Evolutionary conservation across 2,329 filamentous ascomycete genomes (phyloP), one percentile per base, ranked within the genome.

Genomic region (Chaetomium sp.): DNA sequence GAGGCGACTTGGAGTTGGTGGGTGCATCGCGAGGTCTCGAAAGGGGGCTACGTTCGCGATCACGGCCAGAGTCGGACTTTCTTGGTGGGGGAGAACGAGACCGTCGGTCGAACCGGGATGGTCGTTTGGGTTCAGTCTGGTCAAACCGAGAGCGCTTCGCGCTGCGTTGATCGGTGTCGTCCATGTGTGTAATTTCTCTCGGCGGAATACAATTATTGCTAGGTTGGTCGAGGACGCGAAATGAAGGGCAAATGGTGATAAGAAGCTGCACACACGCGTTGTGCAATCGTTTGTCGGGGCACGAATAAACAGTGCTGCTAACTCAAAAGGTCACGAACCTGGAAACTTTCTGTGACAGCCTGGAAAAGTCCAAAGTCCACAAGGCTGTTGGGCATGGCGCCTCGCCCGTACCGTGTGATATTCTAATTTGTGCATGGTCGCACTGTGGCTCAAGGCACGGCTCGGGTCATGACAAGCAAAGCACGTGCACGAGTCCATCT

Each of bases 71-170:
- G 67, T 96, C 91, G 29, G 87, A 82, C 71, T 88, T 86, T 73
- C 87, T 84, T 29, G 83, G 78, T 29, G 87, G 85, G 25, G 93
- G 93, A 35, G 93, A 97, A 70, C 92, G 90, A 65, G 95, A 98
- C 72, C 95, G 90, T 72, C 93, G 88, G 79, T 97, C 94, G 78
- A 97, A 97, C 75, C 93, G 87, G 57, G 93, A 96, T 51, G 88
- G 84, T 73, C 88, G 87, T 74, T 95, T 92, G 6, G 91, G 88
- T 75, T 94, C 92, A 55, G 88, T 95, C 78, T 96, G 92, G 76
- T 98, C 94, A 78, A 98, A 97, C 77, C 94, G 92, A 74, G 93
- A 97, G 68, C 93, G 90, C 82, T 96, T 96, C 66, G 83, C 81
- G 66, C 82, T 82, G 67, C 87, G 87, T 75, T 88, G 86, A 71